Conservation (phyloP, 208 protist species). For the Crithidia acanthocephali region DNA sequence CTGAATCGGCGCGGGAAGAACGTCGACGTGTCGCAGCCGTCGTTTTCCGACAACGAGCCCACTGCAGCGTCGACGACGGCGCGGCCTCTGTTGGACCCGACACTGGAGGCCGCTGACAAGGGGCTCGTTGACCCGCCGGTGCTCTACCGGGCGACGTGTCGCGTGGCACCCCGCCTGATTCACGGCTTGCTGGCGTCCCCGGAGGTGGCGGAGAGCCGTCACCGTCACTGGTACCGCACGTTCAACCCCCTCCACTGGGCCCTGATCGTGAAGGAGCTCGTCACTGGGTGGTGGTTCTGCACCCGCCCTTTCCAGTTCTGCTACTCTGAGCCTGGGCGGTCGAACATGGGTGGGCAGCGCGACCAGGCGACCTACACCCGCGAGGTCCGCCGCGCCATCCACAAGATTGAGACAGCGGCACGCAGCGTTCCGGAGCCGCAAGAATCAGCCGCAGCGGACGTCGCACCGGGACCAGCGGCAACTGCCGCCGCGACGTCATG, state of each 20-base stretch:
- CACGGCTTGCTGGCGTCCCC: slow-evolving; percentile 82
- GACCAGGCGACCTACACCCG: slow-evolving; percentile 74
- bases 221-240: slow-evolving; percentile 45
- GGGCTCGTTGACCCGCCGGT: slow-evolving; percentile 38
- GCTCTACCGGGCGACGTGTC: slow-evolving; percentile 62
- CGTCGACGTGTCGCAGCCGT: neutral
- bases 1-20: slow-evolving; percentile 3
- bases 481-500: too few species aligned
- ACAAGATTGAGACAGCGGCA: slow-evolving; percentile 34
- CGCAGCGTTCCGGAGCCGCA: too few species aligned
- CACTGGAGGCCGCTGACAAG: slow-evolving; percentile 9
- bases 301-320: slow-evolving; percentile 46
- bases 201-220: slow-evolving; percentile 78
- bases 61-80: neutral
- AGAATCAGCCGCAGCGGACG: too few species aligned
- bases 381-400: slow-evolving; percentile 71
- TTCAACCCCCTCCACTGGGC: slow-evolving; percentile 74
- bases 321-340: slow-evolving; percentile 67
- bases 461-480: too few species aligned
- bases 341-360: slow-evolving; percentile 62
- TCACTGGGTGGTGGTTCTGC: slow-evolving; percentile 54
- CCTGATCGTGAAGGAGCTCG: slow-evolving; percentile 60
- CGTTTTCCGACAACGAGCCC: slow-evolving; percentile 1
- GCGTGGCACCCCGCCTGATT: slow-evolving; percentile 65
- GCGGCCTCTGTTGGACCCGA: neutral